Evolutionary conservation across 495 filamentous ascomycete genomes (phyloP).

Genomic region (Aspergillus nanangensis): DNA sequence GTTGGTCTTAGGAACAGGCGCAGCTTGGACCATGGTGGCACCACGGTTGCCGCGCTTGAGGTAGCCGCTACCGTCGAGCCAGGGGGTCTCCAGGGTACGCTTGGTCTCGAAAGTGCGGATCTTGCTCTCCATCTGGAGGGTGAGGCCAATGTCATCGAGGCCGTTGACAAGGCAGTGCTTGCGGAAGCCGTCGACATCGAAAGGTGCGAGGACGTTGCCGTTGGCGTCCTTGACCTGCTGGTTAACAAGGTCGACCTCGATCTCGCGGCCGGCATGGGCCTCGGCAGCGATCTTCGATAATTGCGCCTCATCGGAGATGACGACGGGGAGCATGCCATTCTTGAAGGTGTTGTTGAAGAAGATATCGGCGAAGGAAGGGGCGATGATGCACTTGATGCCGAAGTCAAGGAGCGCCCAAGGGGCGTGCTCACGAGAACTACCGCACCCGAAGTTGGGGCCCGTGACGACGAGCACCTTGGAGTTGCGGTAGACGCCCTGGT

Average conservation of each 20-base stretch:
- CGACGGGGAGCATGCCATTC: conserved; percentile 95
- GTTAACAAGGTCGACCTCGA: conserved; percentile 87
- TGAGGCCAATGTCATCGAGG: conserved; percentile 93
- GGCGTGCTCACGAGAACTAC: conserved; percentile 89
- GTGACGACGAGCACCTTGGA: conserved; percentile 92
- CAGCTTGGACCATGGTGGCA: conserved; percentile 73
- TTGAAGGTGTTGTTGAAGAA: conserved; percentile 99
- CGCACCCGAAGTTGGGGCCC: conserved; percentile 93
- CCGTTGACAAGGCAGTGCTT: conserved; percentile 95
- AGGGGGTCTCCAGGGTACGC: conserved; percentile 75
- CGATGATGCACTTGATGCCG: conserved; percentile 90
- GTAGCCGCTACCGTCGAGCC: conserved; percentile 88
- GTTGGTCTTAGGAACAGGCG: conserved; percentile 85
- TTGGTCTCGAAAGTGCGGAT: conserved; percentile 78
- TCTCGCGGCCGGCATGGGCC: conserved; percentile 74
- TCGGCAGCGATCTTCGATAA: conserved; percentile 73
- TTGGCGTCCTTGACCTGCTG: conserved; percentile 74
- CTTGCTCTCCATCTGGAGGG: conserved; percentile 86
- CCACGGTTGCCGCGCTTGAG: conserved; percentile 65
- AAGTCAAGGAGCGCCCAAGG: conserved; percentile 97
- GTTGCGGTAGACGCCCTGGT: conserved; percentile 79
- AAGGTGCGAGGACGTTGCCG: conserved; percentile 67
- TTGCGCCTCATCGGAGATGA: conserved; percentile 60
- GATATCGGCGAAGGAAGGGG: conserved; percentile 91
- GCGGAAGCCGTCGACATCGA: conserved; percentile 86